Evolutionary conservation across 169 alveolate species (phyloP).

Genomic region (Eimeria sp.): DNA sequence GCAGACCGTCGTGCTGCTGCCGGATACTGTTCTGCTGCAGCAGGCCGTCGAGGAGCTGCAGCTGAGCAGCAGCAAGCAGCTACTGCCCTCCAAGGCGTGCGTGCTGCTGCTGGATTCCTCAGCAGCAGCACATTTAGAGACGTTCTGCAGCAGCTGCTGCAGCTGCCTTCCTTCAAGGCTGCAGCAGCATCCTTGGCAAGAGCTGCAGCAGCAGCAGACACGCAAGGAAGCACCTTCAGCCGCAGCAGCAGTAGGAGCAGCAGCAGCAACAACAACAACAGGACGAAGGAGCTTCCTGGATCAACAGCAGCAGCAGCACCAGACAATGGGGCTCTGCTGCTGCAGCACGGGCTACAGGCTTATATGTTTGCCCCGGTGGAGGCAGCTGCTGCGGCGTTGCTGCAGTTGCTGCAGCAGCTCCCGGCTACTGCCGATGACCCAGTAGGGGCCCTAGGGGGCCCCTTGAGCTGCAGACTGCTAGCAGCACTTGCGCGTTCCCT

Average conservation of each 20-base stretch:
- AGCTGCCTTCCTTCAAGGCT: neutral
- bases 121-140: slow-evolving; percentile 26
- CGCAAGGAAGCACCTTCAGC: neutral
- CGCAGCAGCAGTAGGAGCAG: slow-evolving; percentile 31
- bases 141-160: slow-evolving; percentile 41
- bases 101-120: neutral
- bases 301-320: slow-evolving; percentile 3
- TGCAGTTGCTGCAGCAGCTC: slow-evolving; percentile 7
- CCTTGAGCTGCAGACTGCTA: neutral
- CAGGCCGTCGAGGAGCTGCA: neutral
- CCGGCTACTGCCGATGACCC: neutral
- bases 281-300: neutral
- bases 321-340: neutral
- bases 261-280: neutral
- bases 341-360: slow-evolving; percentile 7
- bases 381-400: too few relatives aligned
- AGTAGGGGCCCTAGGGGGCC: neutral
- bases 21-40: too few relatives aligned
- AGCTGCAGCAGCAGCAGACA: neutral
- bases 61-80: neutral
- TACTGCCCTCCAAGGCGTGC: neutral
- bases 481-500: slow-evolving; percentile 23
- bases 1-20: too few relatives aligned
- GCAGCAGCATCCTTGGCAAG: slow-evolving; percentile 23
- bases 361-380: slow-evolving; percentile 3